Percentiles rank a stretch among this genome's conserved stretches.
Conservation (phyloP, 2,329 filamentous ascomycete species). For the Helicocarpus griseus region DNA sequence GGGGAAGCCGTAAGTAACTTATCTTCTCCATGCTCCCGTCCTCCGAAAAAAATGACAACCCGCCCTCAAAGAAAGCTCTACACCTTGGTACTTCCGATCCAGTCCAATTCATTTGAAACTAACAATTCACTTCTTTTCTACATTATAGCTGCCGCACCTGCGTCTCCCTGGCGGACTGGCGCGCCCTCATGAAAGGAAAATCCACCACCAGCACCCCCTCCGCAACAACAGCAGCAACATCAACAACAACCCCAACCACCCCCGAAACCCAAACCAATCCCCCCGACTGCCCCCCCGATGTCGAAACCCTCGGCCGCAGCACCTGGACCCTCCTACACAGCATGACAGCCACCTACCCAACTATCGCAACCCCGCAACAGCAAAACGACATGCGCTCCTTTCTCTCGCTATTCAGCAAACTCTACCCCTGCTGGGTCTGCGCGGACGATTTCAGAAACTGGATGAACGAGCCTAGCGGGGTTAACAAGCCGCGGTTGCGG, state of each 20-base stretch:
- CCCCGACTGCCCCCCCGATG: conserved; percentile 77
- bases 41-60: background rate
- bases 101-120: background rate
- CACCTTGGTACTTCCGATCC: too few relatives aligned
- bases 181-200: conserved; percentile 33
- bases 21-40: background rate
- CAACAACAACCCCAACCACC: conserved; percentile 20
- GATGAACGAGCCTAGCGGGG: conserved; percentile 50
- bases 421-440: conserved; percentile 95
- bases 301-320: conserved; percentile 73
- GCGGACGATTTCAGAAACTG: conserved; percentile 83
- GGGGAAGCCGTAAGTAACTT: conserved; percentile 38
- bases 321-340: conserved; percentile 93
- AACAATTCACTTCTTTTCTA: too few relatives aligned
- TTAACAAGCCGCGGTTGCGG: conserved; percentile 54
- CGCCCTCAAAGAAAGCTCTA: too few relatives aligned
- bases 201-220: conserved; percentile 28
- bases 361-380: conserved; percentile 54
- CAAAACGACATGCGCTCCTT: conserved; percentile 71
- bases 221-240: conserved; percentile 10
- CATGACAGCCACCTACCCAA: conserved; percentile 79
- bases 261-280: too few relatives aligned
- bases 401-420: conserved; percentile 66
- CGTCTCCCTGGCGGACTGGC: conserved; percentile 39
- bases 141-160: conserved; percentile 43